Evolutionary conservation across 768 basidiomycete genomes (phyloP).

Genomic region (Collybia sordida): DNA sequence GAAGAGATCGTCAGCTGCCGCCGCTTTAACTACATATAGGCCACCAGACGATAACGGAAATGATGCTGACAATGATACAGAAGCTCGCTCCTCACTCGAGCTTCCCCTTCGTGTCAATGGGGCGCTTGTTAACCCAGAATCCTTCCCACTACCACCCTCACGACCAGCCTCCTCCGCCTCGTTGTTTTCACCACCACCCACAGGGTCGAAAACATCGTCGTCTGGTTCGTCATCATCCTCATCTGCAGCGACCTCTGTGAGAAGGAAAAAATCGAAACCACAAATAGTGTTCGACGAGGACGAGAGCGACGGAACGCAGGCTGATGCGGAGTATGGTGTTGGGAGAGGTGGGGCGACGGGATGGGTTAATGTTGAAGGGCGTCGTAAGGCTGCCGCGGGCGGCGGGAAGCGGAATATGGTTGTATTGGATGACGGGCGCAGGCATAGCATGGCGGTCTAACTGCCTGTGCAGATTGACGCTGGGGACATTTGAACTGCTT

Average conservation of each 20-base stretch:
- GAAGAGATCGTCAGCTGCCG: conserved; percentile 48
- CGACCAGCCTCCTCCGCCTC: conserved; percentile 32
- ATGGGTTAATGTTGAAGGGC: conserved; percentile 59
- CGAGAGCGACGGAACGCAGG: conserved; percentile 62
- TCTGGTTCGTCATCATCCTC: conserved; percentile 19
- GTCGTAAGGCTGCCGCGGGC: conserved; percentile 43
- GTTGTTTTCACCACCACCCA: conserved; percentile 32
- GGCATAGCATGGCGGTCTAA: conserved; percentile 70
- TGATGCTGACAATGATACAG: conserved; percentile 36
- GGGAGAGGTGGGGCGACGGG: conserved; percentile 20
- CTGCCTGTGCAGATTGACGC: too few species aligned
- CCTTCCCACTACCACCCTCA: conserved; percentile 35
- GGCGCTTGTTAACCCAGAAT: conserved; percentile 27
- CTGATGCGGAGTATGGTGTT: conserved; percentile 72
- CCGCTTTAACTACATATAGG: conserved; percentile 33
- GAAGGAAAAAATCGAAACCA: conserved; percentile 55
- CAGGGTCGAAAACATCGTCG: conserved; percentile 24
- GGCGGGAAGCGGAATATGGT: conserved; percentile 27
- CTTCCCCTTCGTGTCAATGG: conserved; percentile 21
- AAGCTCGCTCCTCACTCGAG: conserved; percentile 39
- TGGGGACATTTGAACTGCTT: not conserved
- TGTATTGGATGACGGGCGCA: conserved; percentile 52
- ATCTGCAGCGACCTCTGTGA: conserved; percentile 28
- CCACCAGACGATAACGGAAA: conserved; percentile 23
- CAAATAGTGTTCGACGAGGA: conserved; percentile 46